Percentiles rank a stretch among this genome's conserved stretches.
These are phyloP conservation scores for Colletotrichum siamense DNA, from an alignment of 2,329 filamentous ascomycete species.

Conservation along the genomic window DNA sequence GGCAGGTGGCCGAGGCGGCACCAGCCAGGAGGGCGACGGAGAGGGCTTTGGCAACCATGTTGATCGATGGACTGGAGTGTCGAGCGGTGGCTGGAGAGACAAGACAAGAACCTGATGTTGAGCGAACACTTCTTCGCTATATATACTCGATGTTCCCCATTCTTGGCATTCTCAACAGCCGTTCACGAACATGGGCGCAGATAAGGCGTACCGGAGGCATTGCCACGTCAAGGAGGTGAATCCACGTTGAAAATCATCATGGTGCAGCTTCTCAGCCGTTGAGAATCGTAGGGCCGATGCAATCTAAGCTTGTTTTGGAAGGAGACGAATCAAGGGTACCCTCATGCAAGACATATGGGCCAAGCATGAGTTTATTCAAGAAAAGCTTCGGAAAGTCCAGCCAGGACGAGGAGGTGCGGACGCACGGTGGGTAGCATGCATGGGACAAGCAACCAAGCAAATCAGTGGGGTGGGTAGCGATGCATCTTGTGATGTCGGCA, in stretches of 20 bases:
- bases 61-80: not conserved
- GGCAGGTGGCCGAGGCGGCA: constrained; percentile 15
- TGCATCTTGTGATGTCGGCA: not conserved
- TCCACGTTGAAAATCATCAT: not conserved
- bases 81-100: not conserved
- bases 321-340: not conserved
- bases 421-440: not conserved
- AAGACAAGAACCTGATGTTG: not conserved
- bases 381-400: not conserved
- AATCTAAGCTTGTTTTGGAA: not conserved
- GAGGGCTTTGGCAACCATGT: constrained; percentile 17
- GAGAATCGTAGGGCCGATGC: not conserved
- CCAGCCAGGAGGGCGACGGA: constrained; percentile 14
- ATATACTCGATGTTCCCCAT: not conserved
- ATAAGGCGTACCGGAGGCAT: constrained; percentile 10
- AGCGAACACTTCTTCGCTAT: not conserved
- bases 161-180: not conserved
- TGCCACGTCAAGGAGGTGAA: constrained; percentile 9
- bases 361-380: not conserved
- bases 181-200: not conserved
- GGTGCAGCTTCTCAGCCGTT: not conserved
- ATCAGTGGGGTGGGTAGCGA: not conserved
- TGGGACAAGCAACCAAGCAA: not conserved
- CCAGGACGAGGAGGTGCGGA: not conserved
- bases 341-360: not conserved